Evolutionary conservation across 257 asterid species (phyloP).

Genomic region (Solanum etuberosum): DNA sequence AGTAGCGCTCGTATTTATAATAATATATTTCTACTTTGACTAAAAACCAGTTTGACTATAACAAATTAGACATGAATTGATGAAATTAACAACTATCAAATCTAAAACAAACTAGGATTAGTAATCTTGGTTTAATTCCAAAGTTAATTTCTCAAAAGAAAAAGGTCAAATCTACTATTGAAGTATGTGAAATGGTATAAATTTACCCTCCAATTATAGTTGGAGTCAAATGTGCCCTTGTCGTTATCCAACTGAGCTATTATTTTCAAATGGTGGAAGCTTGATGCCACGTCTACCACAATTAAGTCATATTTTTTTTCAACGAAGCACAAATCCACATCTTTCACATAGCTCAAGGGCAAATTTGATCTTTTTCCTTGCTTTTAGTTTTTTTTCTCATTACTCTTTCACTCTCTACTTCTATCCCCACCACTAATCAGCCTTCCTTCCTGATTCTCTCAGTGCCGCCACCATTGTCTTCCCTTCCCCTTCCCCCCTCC

Average conservation of each 20-base stretch:
- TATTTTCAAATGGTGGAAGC: background rate
- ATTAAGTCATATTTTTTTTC: background rate
- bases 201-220: background rate
- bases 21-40: background rate
- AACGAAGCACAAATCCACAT: background rate
- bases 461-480: too few species aligned
- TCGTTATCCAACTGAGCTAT: background rate
- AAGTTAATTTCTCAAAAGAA: background rate
- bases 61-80: background rate
- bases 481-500: too few species aligned
- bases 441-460: too few species aligned
- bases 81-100: background rate
- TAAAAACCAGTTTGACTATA: background rate
- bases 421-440: background rate
- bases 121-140: background rate
- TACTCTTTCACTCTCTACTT: background rate
- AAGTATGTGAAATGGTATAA: background rate
- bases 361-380: background rate
- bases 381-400: background rate
- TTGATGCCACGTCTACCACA: background rate
- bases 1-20: background rate
- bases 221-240: background rate
- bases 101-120: background rate
- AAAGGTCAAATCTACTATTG: background rate
- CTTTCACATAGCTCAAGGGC: background rate